A percentile compares a stretch with the other conserved stretches of the same genome.
Conservation (phyloP, 2,329 filamentous ascomycete genomes). For the Aspergillus floridensis region DNA sequence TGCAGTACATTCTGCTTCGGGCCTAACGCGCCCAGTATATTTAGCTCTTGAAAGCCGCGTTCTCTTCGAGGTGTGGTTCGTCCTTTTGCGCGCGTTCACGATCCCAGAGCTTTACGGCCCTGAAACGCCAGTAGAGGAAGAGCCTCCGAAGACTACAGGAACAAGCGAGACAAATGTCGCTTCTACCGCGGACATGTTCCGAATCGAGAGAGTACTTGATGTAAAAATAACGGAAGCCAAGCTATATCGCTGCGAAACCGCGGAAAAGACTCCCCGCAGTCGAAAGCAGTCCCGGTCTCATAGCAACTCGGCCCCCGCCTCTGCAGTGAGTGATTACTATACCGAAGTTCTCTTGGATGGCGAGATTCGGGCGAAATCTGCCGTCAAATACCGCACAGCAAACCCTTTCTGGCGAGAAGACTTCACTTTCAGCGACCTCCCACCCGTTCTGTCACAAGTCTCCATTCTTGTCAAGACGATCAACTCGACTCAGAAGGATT, state of each 20-base stretch:
- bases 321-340: slow-evolving; percentile 44
- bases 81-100: slow-evolving; percentile 84
- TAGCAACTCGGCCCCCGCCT: slow-evolving; percentile 26
- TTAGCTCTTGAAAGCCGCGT: slow-evolving; percentile 81
- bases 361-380: slow-evolving; percentile 49
- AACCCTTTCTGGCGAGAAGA: slow-evolving; percentile 52
- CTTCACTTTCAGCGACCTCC: slow-evolving; percentile 47
- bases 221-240: slow-evolving; percentile 63
- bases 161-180: slow-evolving; percentile 27
- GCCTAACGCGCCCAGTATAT: slow-evolving; percentile 85
- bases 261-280: slow-evolving; percentile 31
- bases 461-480: slow-evolving; percentile 47
- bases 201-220: slow-evolving; percentile 61
- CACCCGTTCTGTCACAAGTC: slow-evolving; percentile 47
- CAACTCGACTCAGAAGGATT: slow-evolving; percentile 49
- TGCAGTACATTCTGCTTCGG: slow-evolving; percentile 66
- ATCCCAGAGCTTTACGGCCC: slow-evolving; percentile 84
- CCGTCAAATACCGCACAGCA: slow-evolving; percentile 46
- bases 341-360: slow-evolving; percentile 50
- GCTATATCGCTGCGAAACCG: slow-evolving; percentile 41
- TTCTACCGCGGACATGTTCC: slow-evolving; percentile 59
- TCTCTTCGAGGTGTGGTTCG: slow-evolving; percentile 97
- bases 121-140: slow-evolving; percentile 44
- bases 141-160: slow-evolving; percentile 39
- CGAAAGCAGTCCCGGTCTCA: slow-evolving; percentile 35